These are phyloP conservation scores for Centrapalus pauciflorus DNA, from an alignment of 129 eudicot genomes.

Conservation along the genomic window DNA sequence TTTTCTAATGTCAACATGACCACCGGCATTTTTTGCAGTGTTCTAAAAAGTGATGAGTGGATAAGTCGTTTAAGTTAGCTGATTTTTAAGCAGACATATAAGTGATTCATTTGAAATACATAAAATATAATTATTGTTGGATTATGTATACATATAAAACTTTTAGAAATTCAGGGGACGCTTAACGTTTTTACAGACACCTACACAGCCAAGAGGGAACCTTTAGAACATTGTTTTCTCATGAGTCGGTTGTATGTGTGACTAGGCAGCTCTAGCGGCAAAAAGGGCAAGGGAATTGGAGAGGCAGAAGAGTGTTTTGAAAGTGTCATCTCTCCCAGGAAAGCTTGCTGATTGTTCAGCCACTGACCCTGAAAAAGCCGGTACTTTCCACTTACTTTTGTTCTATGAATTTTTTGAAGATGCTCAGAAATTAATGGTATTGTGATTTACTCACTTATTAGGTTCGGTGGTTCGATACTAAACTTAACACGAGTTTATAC, in stretches of 20 bases:
- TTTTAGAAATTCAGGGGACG: background rate
- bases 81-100: no score
- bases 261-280: conserved; percentile 94
- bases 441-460: background rate
- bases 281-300: conserved; percentile 92
- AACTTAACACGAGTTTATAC: background rate
- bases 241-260: background rate
- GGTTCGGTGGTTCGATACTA: background rate
- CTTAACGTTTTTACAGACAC: background rate
- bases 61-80: no score
- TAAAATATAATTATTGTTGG: background rate
- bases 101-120: background rate
- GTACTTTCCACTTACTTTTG: conserved; percentile 28
- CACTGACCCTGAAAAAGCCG: conserved; percentile 85
- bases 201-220: background rate
- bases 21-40: background rate
- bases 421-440: background rate
- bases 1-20: background rate
- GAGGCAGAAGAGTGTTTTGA: conserved; percentile 83
- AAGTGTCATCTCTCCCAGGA: conserved; percentile 91
- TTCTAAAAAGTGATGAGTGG: background rate
- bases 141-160: background rate
- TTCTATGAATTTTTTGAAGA: background rate
- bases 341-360: conserved; percentile 99
- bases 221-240: background rate